Evolutionary conservation across 805 yeast genomes (phyloP).

Genomic region (Candida chauliodis): DNA sequence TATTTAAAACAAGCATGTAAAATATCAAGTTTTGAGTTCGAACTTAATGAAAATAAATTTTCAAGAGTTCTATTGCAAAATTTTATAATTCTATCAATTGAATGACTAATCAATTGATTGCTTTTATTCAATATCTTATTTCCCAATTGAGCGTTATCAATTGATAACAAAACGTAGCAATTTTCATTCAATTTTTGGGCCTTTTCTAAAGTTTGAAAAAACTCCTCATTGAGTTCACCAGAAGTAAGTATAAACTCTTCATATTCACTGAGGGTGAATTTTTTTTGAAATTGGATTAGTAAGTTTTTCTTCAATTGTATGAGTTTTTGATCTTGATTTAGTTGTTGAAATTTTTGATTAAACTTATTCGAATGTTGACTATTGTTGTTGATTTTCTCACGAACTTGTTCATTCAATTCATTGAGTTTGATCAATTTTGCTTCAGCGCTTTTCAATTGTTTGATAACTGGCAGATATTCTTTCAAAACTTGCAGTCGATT

Average conservation of each 20-base stretch:
- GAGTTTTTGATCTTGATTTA: conserved; percentile 29
- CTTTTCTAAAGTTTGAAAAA: conserved; percentile 56
- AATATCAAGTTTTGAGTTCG: conserved; percentile 20
- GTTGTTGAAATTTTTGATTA: conserved; percentile 19
- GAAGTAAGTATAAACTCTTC: conserved; percentile 61
- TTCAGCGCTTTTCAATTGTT: conserved; percentile 22
- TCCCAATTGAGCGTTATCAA: conserved; percentile 66
- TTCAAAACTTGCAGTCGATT: conserved; percentile 41
- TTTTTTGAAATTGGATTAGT: conserved; percentile 50
- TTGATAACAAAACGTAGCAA: conserved; percentile 67
- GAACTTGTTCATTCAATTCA: conserved; percentile 26
- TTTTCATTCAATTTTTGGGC: conserved; percentile 63
- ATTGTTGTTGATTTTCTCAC: conserved; percentile 36
- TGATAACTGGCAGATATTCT: conserved; percentile 31
- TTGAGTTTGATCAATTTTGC: conserved; percentile 18
- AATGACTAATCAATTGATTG: conserved; percentile 45
- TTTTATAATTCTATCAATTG: conserved; percentile 26
- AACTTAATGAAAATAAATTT: conserved; percentile 27
- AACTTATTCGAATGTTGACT: conserved; percentile 19
- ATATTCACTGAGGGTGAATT: conserved; percentile 65
- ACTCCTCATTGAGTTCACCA: conserved; percentile 47
- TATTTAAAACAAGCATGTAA: conserved; percentile 31
- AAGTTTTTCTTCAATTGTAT: conserved; percentile 49
- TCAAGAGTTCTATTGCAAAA: conserved; percentile 32
- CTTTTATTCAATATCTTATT: conserved; percentile 58